Evolutionary conservation across 208 protist genomes (phyloP), one percentile per base, ranked within the genome.

Genomic region (Crithidia brevicula): DNA sequence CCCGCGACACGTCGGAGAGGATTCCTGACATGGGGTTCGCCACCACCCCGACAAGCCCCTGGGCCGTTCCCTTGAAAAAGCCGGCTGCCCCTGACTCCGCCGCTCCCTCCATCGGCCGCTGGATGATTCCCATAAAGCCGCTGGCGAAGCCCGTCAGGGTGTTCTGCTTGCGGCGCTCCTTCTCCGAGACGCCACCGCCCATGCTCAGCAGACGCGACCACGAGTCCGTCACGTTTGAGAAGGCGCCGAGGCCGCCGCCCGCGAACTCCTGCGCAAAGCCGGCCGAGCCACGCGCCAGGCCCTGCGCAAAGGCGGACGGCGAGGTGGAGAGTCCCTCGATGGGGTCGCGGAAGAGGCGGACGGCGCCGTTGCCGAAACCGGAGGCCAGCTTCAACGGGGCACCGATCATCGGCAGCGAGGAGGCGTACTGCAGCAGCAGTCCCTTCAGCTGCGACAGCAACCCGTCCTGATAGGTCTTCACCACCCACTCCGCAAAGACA

Each of bases 1-100:
- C 77, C 22, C 79, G 70, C 2, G 86, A 90, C 20, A 94, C 82
- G 65, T 96, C 91, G 16, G 83, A 87, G 28, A 98, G 79, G 10
- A 95, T 47, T 10, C 95, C 95, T 1, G 86, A 85, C 30, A 97
- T 60, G 1, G 95, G 95, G 54, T 92, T 93, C 9, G 87, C 68
- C 5, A 95, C 75, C 22, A 97, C 81, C 28, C 95, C 95, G 38
- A 96, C 71, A 7, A 97, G 58, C 49, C 95, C 95, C 25, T 96
- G 86, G 30, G 85, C 90, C 5, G 94, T 65, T 16, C 94, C 96
- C 22, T 88, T 88, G 15, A 97, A 11, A 23, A 96, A 83, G 15
- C 96, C 96, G 4, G 59, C 42, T 11, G 83, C 71, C 25, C 96
- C 96, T 6, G 74, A 77, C 78, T 96, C 81, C 8, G 83, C 79